Conservation (phyloP, 2,329 filamentous ascomycete species). For the Bipolaris bicolor region DNA sequence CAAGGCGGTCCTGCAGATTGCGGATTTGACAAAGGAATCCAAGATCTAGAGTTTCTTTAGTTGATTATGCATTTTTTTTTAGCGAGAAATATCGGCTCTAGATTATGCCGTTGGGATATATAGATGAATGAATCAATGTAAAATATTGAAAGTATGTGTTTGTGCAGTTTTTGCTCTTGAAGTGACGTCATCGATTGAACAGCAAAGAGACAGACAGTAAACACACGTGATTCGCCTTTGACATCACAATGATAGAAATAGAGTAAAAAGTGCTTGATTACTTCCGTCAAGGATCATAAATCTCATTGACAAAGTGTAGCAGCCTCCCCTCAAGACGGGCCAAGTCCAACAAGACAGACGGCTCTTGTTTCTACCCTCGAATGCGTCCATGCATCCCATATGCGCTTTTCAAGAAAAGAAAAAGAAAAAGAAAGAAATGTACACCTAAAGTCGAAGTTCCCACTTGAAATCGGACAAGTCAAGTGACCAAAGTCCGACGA, state of each 20-base stretch:
- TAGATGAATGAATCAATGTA: neutral
- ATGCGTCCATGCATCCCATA: neutral
- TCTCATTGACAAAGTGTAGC: neutral
- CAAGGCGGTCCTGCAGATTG: slow-evolving; percentile 78
- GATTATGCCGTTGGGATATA: neutral
- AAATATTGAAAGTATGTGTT: neutral
- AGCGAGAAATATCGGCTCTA: neutral
- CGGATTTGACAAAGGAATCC: slow-evolving; percentile 42
- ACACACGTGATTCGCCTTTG: too few relatives aligned
- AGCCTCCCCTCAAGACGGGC: neutral
- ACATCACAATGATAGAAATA: neutral
- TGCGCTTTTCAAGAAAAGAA: neutral
- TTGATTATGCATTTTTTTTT: too few relatives aligned
- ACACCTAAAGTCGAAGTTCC: neutral
- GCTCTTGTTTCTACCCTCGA: too few relatives aligned
- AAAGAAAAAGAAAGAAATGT: neutral
- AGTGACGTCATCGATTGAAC: too few relatives aligned
- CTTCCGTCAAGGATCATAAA: neutral
- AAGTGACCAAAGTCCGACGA: neutral
- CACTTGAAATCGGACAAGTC: neutral
- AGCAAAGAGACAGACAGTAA: too few relatives aligned
- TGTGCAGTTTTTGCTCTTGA: neutral
- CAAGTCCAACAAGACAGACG: too few relatives aligned
- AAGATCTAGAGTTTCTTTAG: neutral
- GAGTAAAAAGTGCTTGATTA: neutral